Evolutionary conservation across 768 basidiomycete species (phyloP), one percentile per base, ranked within the genome.

Genomic region (Boletus reticulatus): DNA sequence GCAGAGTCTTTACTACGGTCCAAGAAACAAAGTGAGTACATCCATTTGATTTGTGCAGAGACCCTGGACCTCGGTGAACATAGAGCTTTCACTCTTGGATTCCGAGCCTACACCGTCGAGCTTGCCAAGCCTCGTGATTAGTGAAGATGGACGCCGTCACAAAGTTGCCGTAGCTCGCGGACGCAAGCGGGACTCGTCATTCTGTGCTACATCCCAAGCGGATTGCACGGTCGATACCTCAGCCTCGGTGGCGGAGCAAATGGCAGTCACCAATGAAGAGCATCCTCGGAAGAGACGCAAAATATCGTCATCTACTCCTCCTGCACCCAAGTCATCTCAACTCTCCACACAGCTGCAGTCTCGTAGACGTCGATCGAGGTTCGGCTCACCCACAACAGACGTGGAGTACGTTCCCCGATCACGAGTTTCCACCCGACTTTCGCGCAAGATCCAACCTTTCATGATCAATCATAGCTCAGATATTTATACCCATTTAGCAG

Each of bases 401-500:
- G 38, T 37, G 20, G 57, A 57, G 27, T 43, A 34, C 43, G 32
- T 34, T 9, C 43, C 11, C 7, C 52, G 60, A 12, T 46, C 50
- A n/a, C 67, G 69, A 36, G 31, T 41, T 31, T 62, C 71, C 38
- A 45, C 63, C 20, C 64, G 66, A 34, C 58, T 60, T 32, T 61
- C 57, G 31, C 57, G 56, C 53, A 71, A 54, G 53, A 48, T 46
- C 24, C 64, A 56, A 37, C 54, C 64, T 24, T 37, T 62, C 37
- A 53, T 62, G 42, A 27, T 41, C 49, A 36, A 22, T 49, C 57
- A 42, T n/a, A 58, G 38, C 56, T 50, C 59, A 27, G 69, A 72
- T 52, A 72, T 72, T 32, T 70, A 70, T 54, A 50, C 47, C 1
- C 62, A 68, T 41, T 59, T 71, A 48, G 69, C 69, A 39, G 68